phyloP scores from a whole-genome alignment of 805 yeast genomes.

The Pichia heedii region DNA sequence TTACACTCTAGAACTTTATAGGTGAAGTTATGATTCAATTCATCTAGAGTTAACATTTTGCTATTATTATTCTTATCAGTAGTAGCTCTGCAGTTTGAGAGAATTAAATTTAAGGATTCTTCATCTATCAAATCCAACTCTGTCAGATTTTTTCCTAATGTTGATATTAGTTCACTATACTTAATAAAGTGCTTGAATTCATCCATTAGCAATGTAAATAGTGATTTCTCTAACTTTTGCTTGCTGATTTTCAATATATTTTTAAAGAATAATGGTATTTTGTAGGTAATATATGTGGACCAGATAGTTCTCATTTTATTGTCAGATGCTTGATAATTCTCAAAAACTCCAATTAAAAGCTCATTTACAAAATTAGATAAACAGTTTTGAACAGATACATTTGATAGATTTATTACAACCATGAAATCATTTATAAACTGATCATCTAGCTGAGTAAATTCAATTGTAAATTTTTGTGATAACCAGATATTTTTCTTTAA shows the following conservation, averaged over 20 bases:
- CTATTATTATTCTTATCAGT: too few relatives aligned
- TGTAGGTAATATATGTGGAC: constrained; percentile 20
- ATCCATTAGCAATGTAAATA: constrained; percentile 16
- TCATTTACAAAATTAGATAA: constrained; percentile 24
- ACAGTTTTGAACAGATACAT: constrained; percentile 24
- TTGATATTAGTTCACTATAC: constrained; percentile 11
- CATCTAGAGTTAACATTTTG: constrained; percentile 9
- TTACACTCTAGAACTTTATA: constrained; percentile 29
- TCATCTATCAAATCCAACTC: constrained; percentile 17
- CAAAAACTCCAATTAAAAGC: constrained; percentile 19
- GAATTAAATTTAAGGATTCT: too few relatives aligned
- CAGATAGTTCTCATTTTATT: constrained; percentile 16
- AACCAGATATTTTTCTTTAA: constrained; percentile 27
- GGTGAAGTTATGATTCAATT: constrained; percentile 12
- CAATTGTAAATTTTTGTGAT: constrained; percentile 21
- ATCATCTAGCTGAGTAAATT: constrained; percentile 18
- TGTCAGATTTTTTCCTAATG: constrained; percentile 15
- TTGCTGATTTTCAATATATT: constrained; percentile 23
- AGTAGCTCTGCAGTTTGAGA: too few relatives aligned
- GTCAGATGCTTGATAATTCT: constrained; percentile 20
- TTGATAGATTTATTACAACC: constrained; percentile 20
- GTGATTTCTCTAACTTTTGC: constrained; percentile 14
- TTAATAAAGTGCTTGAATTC: constrained; percentile 12
- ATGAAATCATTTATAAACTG: constrained; percentile 22
- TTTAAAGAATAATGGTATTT: constrained; percentile 20